Evolutionary conservation across 2,329 filamentous ascomycete species (phyloP), one percentile per base, ranked within the genome.

Genomic region (Nothomitra cinnamomea): DNA sequence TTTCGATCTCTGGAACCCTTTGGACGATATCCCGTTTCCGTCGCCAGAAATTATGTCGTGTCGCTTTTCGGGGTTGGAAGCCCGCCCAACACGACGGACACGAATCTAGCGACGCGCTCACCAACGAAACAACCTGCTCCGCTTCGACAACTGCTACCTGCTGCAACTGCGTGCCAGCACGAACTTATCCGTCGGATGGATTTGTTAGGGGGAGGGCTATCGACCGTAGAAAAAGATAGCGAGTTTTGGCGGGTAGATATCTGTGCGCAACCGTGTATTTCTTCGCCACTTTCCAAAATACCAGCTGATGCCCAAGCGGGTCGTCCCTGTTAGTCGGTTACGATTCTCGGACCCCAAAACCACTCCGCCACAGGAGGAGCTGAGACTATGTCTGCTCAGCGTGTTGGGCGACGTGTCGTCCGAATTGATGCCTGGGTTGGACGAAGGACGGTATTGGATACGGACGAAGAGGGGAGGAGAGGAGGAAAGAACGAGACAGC

Each of bases 81-180:
- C 28, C 28, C 28, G 10, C 10, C 28, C 28, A 32, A 32, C 28
- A 32, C 28, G 4, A 32, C 10, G 28, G 28, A 32, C 4, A 35
- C 45, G 45, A 35, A 49, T 49, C 45, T 32, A 49, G 45, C 45
- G 45, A 49, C 24, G 45, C 45, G 45, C 12, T 49, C 25, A 24
- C 45, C 25, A 32, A 32, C 45, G 13, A 49, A 17, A 15, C n/a
- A 49, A 19, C 24, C 19, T 49, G 24, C 24, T 35, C 15, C 24
- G 12, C 25, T 17, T 48, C 43, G 22, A 48, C 21, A 21, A 48
- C 45, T 8, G 32, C 24, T 32, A 2, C 28, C 28, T 32, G 28
- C 28, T 32, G 28, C 28, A 10, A 32, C 28, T 35, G 45, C n/a
- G 45, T 32, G 21, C 45, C 25, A 35, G 45, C 45, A 49, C 45